Evolutionary conservation across 2,329 filamentous ascomycete species (phyloP), one percentile per base, ranked within the genome.

Genomic region (Talaromyces atroroseus): DNA sequence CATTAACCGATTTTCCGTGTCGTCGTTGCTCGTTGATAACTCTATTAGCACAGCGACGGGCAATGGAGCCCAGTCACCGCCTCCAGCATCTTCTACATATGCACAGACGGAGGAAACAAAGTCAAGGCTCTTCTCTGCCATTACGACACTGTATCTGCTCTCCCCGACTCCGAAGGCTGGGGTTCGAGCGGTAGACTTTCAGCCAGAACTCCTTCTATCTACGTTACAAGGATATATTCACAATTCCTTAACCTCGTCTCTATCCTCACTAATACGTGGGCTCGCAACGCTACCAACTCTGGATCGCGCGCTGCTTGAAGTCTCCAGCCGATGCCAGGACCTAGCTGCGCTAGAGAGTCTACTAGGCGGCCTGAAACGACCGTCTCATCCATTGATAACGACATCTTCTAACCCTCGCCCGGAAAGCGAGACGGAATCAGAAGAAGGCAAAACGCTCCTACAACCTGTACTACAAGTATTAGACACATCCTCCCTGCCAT

Each of bases 331-430:
- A 47, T 96, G 92, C 68, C 92, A 96, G 69, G 95, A 95, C 66
- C 84, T 97, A 40, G 85, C 95, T n/a, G 90, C 90, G 0, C 77
- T 97, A 2, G 90, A 96, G 74, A 77, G 85, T 1, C 81, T 96
- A 2, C 82, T 97, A 6, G 83, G 84, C 50, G 77, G 78, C 3
- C 86, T 83, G 2, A 86, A 84, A 62, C 78, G 86, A 0, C 89
- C 90, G 0, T 45, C 70, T 0, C 90, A 95, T 65, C 87, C 89
- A 0, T 75, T 89, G 0, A 69, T 92, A 29, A 6, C 46, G 16
- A n/a, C 5, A 40, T 20, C 1, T 26, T 18, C n/a, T 26, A 23
- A n/a, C 24, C 5, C 26, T 8, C 26, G 26, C 26, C 26, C 26
- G 8, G 26, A 29, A 29, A 29, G 5, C 26, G 18, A 42, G 14